phyloP scores from a whole-genome alignment of 352 stramenopile genomes.

The Phytophthora constricta region DNA sequence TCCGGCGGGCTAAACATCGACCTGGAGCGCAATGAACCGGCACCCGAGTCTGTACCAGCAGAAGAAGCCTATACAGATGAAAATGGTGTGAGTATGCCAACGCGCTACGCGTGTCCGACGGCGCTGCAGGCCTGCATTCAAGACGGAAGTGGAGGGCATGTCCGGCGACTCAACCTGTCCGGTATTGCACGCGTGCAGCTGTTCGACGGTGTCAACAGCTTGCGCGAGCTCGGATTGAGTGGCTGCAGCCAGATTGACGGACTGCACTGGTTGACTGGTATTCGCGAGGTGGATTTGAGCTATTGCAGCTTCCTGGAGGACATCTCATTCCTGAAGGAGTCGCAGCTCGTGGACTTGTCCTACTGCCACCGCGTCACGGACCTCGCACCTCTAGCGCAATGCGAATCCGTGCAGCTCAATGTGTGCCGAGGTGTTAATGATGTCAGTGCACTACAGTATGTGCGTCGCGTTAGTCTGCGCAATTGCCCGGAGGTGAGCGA shows the following conservation, averaged over 20 bases:
- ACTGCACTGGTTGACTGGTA: conserved; percentile 44
- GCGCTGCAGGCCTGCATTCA: conserved; percentile 40
- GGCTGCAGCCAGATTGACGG: conserved; percentile 61
- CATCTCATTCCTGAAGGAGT: conserved; percentile 47
- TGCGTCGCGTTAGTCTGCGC: conserved; percentile 56
- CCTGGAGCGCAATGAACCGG: conserved; percentile 26
- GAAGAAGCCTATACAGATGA: conserved; percentile 24
- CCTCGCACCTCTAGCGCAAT: conserved; percentile 51
- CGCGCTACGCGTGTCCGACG: conserved; percentile 44
- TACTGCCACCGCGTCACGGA: conserved; percentile 71
- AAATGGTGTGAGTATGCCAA: conserved; percentile 25
- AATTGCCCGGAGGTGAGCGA: conserved; percentile 64
- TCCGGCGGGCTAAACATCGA: conserved; percentile 25
- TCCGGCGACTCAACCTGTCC: conserved; percentile 58
- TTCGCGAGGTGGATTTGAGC: conserved; percentile 62
- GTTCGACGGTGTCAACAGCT: conserved; percentile 56
- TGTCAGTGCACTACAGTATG: conserved; percentile 47
- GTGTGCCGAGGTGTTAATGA: conserved; percentile 63
- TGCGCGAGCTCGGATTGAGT: conserved; percentile 64
- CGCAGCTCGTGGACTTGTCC: conserved; percentile 60
- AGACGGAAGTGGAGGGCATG: conserved; percentile 1
- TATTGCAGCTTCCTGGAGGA: conserved; percentile 72
- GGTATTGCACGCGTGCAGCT: conserved; percentile 55
- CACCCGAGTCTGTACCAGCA: conserved; percentile 25
- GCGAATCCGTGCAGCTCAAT: conserved; percentile 63